These are phyloP conservation scores for Cyberlindnera mississippiensis DNA, from an alignment of 805 yeast species.

Conservation along the genomic window DNA sequence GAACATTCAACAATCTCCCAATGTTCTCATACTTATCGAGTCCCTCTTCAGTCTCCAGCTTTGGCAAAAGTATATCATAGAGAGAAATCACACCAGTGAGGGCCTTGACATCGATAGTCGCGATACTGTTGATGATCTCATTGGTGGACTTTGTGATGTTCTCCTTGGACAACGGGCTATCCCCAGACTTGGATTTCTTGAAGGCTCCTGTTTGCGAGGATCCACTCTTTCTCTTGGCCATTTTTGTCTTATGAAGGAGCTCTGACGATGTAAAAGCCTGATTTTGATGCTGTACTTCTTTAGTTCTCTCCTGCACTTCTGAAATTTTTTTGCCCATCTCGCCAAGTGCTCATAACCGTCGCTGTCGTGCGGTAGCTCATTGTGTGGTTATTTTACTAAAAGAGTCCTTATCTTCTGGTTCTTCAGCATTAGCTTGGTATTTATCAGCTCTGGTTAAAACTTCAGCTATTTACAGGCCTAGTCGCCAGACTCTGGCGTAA, in stretches of 20 bases:
- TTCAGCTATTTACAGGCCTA: too few species aligned
- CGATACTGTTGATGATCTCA: conserved; percentile 9
- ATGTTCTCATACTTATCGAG: conserved; percentile 18
- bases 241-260: neutral
- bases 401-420: too few species aligned
- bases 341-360: neutral
- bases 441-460: too few species aligned
- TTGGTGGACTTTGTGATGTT: conserved; percentile 12
- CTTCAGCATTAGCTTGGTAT: too few species aligned
- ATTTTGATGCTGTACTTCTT: too few species aligned
- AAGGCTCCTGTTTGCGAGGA: neutral
- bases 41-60: conserved; percentile 18
- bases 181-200: conserved; percentile 2
- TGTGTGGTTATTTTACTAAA: too few species aligned
- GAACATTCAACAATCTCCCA: conserved; percentile 21
- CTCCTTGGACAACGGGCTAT: conserved; percentile 12
- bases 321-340: too few species aligned
- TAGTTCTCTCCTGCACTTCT: too few species aligned
- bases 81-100: conserved; percentile 12
- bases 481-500: too few species aligned
- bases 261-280: too few species aligned
- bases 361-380: too few species aligned
- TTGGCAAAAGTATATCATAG: conserved; percentile 23
- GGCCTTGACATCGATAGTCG: conserved; percentile 6
- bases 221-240: conserved; percentile 5